Conservation (phyloP, 2,329 filamentous ascomycete species). For the Pseudogymnoascus sp. region DNA sequence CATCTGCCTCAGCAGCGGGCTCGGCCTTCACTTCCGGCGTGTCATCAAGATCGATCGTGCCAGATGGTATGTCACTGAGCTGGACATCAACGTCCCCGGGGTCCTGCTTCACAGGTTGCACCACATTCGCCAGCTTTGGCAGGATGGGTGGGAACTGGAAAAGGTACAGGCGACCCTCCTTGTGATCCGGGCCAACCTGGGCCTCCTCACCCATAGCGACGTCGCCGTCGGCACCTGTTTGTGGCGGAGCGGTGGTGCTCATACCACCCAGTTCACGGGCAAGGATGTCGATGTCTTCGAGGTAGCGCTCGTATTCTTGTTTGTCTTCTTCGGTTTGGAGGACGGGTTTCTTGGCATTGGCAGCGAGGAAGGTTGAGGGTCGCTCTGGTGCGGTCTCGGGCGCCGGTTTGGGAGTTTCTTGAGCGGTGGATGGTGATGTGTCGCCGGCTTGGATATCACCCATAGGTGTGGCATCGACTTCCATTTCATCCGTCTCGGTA, state of each 20-base stretch:
- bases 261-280: constrained; percentile 39
- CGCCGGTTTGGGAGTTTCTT: background rate
- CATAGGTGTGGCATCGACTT: constrained; percentile 9
- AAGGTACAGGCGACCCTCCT: constrained; percentile 52
- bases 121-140: constrained; percentile 40
- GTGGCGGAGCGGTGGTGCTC: constrained; percentile 14
- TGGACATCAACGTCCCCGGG: constrained; percentile 15
- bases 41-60: background rate
- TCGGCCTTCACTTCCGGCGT: constrained; percentile 30
- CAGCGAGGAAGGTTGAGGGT: background rate
- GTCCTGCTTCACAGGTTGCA: constrained; percentile 12
- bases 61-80: constrained; percentile 11
- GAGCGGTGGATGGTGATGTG: background rate
- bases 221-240: constrained; percentile 34
- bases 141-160: constrained; percentile 60
- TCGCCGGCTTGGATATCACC: background rate
- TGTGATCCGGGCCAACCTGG: constrained; percentile 14
- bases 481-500: background rate
- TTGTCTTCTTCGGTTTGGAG: constrained; percentile 47
- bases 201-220: constrained; percentile 19
- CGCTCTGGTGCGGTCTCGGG: background rate
- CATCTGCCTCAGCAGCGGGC: constrained; percentile 17
- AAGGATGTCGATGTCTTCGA: constrained; percentile 39
- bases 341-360: constrained; percentile 29
- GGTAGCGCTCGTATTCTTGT: constrained; percentile 42